These are phyloP conservation scores for Schwanniomyces vanrijiae DNA, from an alignment of 805 yeast genomes.

Conservation along the genomic window DNA sequence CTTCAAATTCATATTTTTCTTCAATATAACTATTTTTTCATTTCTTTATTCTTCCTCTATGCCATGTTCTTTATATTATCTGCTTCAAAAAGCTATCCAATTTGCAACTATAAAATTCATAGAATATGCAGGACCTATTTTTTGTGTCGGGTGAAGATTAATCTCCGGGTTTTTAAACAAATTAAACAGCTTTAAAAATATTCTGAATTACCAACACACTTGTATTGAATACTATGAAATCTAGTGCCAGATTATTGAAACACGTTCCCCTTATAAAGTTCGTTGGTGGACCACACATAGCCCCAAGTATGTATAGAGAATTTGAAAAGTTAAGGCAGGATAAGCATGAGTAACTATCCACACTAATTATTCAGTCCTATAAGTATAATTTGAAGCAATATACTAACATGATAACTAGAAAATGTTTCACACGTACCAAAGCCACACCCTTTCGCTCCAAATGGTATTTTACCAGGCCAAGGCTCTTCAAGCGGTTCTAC, in stretches of 20 bases:
- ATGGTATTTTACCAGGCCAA: conserved; percentile 40
- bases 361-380: not conserved
- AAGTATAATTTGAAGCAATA: not conserved
- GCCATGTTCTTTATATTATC: not conserved
- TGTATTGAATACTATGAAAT: conserved; percentile 26
- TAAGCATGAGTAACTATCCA: not conserved
- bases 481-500: conserved; percentile 12
- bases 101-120: not conserved
- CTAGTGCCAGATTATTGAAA: conserved; percentile 31
- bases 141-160: not conserved
- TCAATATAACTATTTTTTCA: not conserved
- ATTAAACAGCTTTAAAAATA: not conserved
- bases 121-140: not conserved
- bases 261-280: conserved; percentile 79
- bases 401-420: conserved; percentile 9
- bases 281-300: conserved; percentile 74
- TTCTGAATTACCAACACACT: not conserved
- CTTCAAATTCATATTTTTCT: too few species aligned
- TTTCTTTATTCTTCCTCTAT: not conserved
- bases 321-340: not conserved
- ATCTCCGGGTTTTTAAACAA: not conserved
- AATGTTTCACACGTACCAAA: conserved; percentile 21
- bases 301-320: conserved; percentile 41
- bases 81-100: not conserved
- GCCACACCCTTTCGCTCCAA: conserved; percentile 44